Evolutionary conservation across 1,284 basidiomycete genomes (phyloP), one percentile per base, ranked within the genome.

Genomic region (Microstroma glucosiphilum): DNA sequence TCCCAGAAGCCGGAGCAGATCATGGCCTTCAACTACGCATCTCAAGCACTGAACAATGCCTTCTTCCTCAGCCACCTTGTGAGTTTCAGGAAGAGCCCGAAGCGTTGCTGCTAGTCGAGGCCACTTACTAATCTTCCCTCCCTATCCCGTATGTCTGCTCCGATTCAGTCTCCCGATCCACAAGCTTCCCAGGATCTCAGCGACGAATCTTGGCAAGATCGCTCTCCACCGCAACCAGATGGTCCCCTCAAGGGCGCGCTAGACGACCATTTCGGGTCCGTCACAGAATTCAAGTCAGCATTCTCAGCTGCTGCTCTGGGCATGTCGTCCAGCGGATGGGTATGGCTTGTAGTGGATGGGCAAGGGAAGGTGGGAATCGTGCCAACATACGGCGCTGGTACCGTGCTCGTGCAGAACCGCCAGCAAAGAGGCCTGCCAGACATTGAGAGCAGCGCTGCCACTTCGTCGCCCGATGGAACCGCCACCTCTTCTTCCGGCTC

Each of bases 51-150:
- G 67, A 98, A 98, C 82, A 97, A 96, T 80, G 88, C 87, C 73
- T 98, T 92, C 84, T 98, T 97, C 84, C 84, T 98, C 30, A 85
- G 89, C 71, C 84, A 84, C 61, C 83, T 98, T 54, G 90, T 93
- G 80, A 65, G 90, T 85, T 3, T 6, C 30, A 3, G 30, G 3
- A 3, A 37, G 30, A 37, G 30, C 30, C 30, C 30, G 30, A 37
- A 37, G 4, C 30, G 4, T 37, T 9, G 3, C 30, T 37, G 9
- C 30, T 9, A 3, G 30, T 3, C 30, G 9, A 4, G 30, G 30
- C 30, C 3, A 9, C 30, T 37, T 37, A 37, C 30, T 4, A 37
- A 37, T 9, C 30, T 9, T 37, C 30, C 4, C 30, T 37, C 9
- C 9, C 4, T 9, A 3, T 37, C 30, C 4, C 30, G 9, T 4